Percentiles rank a stretch among this genome's conserved stretches.
phyloP scores from a whole-genome alignment of 192 early-diverging fungal genomes.

The Lobosporangium transversale region DNA sequence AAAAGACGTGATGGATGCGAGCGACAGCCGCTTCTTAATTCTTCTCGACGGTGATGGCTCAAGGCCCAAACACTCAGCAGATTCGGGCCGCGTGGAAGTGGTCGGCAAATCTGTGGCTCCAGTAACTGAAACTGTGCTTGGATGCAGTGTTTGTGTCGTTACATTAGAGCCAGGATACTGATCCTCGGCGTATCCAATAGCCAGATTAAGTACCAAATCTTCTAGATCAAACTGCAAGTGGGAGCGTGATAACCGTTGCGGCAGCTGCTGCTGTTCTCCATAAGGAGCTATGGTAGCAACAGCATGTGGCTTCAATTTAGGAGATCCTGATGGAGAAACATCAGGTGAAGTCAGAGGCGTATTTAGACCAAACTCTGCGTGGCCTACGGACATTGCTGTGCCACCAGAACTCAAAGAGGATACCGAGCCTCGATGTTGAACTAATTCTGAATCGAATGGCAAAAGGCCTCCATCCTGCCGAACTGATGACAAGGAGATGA shows the following conservation, averaged over 20 bases:
- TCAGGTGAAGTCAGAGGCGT: constrained; percentile 43
- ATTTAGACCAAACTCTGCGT: constrained; percentile 1
- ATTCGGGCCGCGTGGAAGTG: no score
- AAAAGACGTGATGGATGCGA: constrained; percentile 43
- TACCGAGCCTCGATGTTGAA: constrained; percentile 40
- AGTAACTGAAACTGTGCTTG: no score
- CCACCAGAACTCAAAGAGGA: constrained; percentile 41
- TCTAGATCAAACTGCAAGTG: no score
- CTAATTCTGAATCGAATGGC: neutral
- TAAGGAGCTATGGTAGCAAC: no score
- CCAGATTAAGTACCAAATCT: no score
- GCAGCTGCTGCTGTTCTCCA: no score
- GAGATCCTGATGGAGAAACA: constrained; percentile 33
- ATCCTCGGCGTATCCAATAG: no score
- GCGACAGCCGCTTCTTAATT: constrained; percentile 39
- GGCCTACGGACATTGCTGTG: constrained; percentile 19
- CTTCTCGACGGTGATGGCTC: constrained; percentile 15
- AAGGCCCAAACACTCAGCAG: constrained; percentile 13
- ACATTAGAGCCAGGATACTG: no score
- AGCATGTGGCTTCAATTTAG: constrained; percentile 9
- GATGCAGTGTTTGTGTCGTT: no score
- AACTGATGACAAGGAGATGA: constrained; percentile 8
- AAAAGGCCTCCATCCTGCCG: no score
- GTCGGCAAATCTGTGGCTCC: no score
- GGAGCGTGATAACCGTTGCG: no score